Percentiles rank a stretch among this genome's conserved stretches.
Conservation (phyloP, 371 early-diverging fungal species). For the Cokeromyces recurvatus region DNA sequence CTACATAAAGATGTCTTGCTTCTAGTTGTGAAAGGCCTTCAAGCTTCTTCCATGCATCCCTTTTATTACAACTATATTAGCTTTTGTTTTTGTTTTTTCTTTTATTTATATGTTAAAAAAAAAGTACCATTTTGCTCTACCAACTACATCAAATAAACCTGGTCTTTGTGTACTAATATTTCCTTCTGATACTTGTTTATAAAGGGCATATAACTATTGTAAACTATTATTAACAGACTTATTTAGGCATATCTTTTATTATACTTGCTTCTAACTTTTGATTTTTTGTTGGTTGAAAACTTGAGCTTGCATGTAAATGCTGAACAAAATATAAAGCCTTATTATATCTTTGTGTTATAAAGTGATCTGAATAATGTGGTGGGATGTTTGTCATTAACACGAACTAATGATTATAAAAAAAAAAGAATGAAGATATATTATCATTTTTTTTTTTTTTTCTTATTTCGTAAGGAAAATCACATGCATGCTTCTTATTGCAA, state of each 20-base stretch:
- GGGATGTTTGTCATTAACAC: conserved; percentile 13
- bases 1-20: conserved; percentile 24
- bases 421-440: not conserved
- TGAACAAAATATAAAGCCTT: conserved; percentile 36
- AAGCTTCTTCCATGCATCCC: conserved; percentile 30
- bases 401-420: conserved; percentile 3
- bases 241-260: not conserved
- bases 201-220: conserved; percentile 39
- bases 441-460: too few relatives aligned
- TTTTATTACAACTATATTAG: not conserved
- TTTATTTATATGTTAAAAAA: not conserved
- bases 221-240: not conserved
- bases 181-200: conserved; percentile 44
- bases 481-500: too few relatives aligned
- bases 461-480: not conserved
- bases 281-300: conserved; percentile 35
- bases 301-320: conserved; percentile 25
- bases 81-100: not conserved
- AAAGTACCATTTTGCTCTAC: conserved; percentile 45
- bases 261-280: conserved; percentile 35
- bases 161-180: conserved; percentile 34
- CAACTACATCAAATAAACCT: conserved; percentile 46
- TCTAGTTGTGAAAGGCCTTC: conserved; percentile 18
- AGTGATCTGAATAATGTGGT: conserved; percentile 23
- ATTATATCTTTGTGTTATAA: conserved; percentile 25